phyloP scores from a whole-genome alignment of 2,329 filamentous ascomycete species.

The Alternaria brassicae region DNA sequence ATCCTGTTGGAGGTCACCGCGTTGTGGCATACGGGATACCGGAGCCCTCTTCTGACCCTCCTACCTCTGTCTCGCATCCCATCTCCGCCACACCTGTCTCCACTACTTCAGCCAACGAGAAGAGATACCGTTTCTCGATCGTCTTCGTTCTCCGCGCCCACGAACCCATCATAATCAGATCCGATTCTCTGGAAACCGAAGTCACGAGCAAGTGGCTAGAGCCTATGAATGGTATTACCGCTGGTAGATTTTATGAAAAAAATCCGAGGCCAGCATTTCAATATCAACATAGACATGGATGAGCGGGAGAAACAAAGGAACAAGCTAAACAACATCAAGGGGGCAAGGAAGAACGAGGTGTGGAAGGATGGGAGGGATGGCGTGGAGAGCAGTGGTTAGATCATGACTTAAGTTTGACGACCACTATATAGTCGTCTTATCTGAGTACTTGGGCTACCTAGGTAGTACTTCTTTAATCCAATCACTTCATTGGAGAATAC shows the following conservation, averaged over 20 bases:
- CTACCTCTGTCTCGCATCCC: not conserved
- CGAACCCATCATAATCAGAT: slow-evolving; percentile 36
- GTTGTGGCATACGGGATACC: slow-evolving; percentile 44
- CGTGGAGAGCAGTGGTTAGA: not conserved
- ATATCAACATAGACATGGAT: slow-evolving; percentile 45
- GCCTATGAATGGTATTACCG: slow-evolving; percentile 36
- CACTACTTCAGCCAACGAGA: not conserved
- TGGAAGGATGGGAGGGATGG: not conserved
- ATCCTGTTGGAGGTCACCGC: slow-evolving; percentile 43
- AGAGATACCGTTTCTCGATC: slow-evolving; percentile 44
- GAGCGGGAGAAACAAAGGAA: slow-evolving; percentile 44
- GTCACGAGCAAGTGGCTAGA: slow-evolving; percentile 41
- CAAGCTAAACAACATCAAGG: not conserved
- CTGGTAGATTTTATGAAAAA: slow-evolving; percentile 41
- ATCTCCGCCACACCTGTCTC: not conserved
- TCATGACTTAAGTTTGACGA: no score
- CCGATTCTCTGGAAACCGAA: slow-evolving; percentile 33
- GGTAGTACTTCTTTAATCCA: no score
- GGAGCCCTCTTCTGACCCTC: not conserved
- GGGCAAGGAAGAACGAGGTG: slow-evolving; percentile 34
- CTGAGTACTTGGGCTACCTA: no score
- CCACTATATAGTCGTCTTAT: no score
- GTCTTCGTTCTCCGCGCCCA: slow-evolving; percentile 49
- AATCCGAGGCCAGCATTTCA: slow-evolving; percentile 44
- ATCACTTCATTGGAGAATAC: no score